Evolutionary conservation across 108 stramenopile species (phyloP).

Genomic region (Seminavis robusta): DNA sequence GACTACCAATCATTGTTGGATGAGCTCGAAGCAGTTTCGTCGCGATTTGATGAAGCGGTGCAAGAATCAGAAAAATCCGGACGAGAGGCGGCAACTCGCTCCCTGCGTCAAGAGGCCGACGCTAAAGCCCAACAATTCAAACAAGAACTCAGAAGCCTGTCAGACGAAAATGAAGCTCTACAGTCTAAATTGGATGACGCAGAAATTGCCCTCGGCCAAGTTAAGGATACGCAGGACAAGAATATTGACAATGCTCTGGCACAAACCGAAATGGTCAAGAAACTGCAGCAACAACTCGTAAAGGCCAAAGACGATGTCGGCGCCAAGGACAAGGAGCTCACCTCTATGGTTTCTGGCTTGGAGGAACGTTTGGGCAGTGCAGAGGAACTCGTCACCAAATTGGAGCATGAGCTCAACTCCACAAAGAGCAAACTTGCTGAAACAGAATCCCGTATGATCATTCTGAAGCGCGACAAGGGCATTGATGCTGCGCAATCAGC

Average conservation of each 20-base stretch:
- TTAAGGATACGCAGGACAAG: constrained; percentile 32
- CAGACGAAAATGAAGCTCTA: constrained; percentile 48
- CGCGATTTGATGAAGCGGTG: constrained; percentile 69
- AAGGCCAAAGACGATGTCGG: constrained; percentile 54
- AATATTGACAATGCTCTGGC: constrained; percentile 25
- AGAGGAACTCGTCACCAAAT: constrained; percentile 43
- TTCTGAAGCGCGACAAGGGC: constrained; percentile 39
- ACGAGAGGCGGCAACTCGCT: constrained; percentile 15
- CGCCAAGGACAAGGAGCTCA: constrained; percentile 61
- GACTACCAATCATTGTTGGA: constrained; percentile 58
- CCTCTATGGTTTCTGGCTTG: constrained; percentile 27
- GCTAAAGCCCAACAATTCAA: constrained; percentile 38
- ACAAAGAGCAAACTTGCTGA: constrained; percentile 67
- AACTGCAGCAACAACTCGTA: constrained; percentile 62
- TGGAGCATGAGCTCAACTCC: constrained; percentile 47
- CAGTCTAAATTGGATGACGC: constrained; percentile 60
- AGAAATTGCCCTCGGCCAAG: constrained; percentile 42
- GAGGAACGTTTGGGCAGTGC: constrained; percentile 41
- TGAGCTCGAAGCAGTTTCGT: constrained; percentile 72
- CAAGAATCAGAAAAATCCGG: constrained; percentile 46
- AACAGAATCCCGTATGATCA: constrained; percentile 57
- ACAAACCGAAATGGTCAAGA: constrained; percentile 58
- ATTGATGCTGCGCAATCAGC: no score
- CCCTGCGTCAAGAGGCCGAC: constrained; percentile 32
- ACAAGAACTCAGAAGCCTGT: constrained; percentile 39